Evolutionary conservation across 2,329 filamentous ascomycete species (phyloP), one percentile per base, ranked within the genome.

Genomic region (Penicillium corylophilum): DNA sequence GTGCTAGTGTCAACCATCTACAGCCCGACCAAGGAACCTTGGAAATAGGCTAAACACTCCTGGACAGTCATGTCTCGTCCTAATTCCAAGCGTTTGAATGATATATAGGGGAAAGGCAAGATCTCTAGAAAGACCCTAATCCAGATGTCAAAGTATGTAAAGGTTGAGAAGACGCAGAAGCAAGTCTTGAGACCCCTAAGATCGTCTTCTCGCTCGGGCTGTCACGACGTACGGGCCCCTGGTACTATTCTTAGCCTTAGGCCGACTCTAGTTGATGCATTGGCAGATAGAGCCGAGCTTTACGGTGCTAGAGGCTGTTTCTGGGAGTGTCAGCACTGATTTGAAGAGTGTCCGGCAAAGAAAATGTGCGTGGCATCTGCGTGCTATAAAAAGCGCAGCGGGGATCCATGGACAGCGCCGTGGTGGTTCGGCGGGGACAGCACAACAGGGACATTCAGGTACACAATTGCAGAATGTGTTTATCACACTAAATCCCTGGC

Each of bases 381-480:
- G 9, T 20, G 42, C 48, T 50, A 46, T 50, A 31, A 50, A 46
- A 46, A 46, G 42, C 35, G 15, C 31, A 26, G 46, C 36, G 18
- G 35, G 20, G 38, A 48, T 48, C 46, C 46, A 48, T 48, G 46
- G 46, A 10, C 23, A 24, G 23, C 23, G 15, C 33, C 23, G 15
- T 29, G n/a, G n/a, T 40, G 35, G 35, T 39, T 47, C 45, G n/a
- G 45, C 35, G 33, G 45, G 45, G 23, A 24, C 45, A 23, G 24
- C 13, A 23, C 15, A 18, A 33, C 22, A 29, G 22, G 20, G 31
- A 16, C 26, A 39, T 42, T 50, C 48, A 50, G 41, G 48, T 46
- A 41, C 39, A 24, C 39, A 24, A 15, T 22, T 10, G 20, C 35
- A 38, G 1, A 33, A n/a, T n/a, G n/a, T n/a, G n/a, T n/a, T n/a